Evolutionary conservation across 1,284 basidiomycete species (phyloP).

Genomic region (Spongiforma sp.): DNA sequence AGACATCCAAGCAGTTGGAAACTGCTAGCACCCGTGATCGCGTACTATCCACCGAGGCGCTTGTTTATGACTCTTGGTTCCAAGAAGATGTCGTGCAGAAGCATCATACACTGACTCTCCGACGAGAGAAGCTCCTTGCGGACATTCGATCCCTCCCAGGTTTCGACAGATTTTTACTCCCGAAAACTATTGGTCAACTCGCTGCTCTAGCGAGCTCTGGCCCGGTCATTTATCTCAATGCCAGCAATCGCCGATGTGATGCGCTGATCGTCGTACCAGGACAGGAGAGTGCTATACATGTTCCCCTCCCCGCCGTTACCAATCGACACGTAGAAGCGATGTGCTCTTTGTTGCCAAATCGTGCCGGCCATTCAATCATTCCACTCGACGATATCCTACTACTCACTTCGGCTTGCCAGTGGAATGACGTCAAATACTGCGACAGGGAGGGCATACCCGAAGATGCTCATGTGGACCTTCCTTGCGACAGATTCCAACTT

Average conservation of each 20-base stretch:
- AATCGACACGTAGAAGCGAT: no score
- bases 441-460: no score
- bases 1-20: not conserved
- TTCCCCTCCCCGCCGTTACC: not conserved
- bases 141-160: not conserved
- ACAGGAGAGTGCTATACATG: not conserved
- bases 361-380: no score
- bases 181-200: not conserved
- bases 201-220: not conserved
- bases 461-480: no score
- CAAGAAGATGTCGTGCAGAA: not conserved
- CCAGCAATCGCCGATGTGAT: not conserved
- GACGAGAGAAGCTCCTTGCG: not conserved
- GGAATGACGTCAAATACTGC: no score
- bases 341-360: no score
- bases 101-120: not conserved
- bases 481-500: no score
- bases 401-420: no score
- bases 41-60: no score
- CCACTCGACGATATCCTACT: no score
- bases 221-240: not conserved
- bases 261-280: not conserved
- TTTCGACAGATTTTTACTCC: not conserved
- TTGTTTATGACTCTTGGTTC: not conserved
- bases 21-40: not conserved